Evolutionary conservation across 441 rosid species (phyloP).

Genomic region (Pelargonium citronellum): DNA sequence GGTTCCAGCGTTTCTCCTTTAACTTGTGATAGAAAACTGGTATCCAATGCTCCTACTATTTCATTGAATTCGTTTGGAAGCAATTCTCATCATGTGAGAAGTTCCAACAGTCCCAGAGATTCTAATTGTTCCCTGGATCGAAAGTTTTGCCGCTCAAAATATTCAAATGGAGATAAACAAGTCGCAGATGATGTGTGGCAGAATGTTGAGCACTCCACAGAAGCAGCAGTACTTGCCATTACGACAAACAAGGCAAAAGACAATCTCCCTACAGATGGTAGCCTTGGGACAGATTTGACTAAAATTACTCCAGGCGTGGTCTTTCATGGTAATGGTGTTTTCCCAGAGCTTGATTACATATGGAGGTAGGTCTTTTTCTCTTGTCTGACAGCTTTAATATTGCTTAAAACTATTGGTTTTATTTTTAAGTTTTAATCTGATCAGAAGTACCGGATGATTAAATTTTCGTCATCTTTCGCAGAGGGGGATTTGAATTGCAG

Average conservation of each 20-base stretch:
- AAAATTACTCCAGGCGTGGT: constrained; percentile 1
- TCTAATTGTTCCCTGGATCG: constrained; percentile 9
- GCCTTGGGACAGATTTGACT: constrained; percentile 7
- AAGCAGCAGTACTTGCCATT: background rate
- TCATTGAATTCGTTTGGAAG: constrained; percentile 7
- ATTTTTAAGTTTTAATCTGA: constrained; percentile 2
- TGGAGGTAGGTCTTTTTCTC: constrained; percentile 27
- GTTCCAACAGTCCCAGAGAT: constrained; percentile 10
- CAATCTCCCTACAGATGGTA: constrained; percentile 5
- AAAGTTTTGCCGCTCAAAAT: background rate
- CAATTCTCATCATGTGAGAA: constrained; percentile 9
- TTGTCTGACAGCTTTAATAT: background rate
- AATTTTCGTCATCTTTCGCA: constrained; percentile 18
- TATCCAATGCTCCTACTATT: constrained; percentile 9
- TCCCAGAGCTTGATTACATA: constrained; percentile 23
- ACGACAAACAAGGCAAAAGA: constrained; percentile 13
- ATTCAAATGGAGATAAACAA: constrained; percentile 3
- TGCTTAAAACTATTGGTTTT: background rate
- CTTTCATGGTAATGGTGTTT: constrained; percentile 17
- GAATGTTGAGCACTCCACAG: constrained; percentile 11
- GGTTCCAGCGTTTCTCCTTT: constrained; percentile 1
- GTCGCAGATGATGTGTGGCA: constrained; percentile 15
- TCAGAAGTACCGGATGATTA: background rate
- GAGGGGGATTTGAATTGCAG: constrained; percentile 32
- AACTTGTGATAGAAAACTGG: constrained; percentile 9